Conservation (phyloP, 75 land plant genomes). For the Pinus taeda region DNA sequence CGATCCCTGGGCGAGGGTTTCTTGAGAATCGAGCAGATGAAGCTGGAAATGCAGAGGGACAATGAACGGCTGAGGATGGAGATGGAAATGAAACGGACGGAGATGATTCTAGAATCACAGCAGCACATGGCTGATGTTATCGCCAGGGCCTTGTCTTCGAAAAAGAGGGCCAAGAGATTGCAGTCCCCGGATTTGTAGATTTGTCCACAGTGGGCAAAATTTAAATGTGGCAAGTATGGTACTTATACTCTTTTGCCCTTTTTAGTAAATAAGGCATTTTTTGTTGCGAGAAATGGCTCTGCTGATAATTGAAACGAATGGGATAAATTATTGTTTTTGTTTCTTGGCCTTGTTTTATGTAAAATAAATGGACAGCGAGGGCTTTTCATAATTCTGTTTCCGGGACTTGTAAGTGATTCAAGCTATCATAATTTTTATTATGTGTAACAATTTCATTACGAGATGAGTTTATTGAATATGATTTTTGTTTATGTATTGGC, state of each 20-base stretch:
- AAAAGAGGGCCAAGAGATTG: conserved; percentile 32
- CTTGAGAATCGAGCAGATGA: conserved; percentile 43
- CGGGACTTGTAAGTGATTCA: not conserved
- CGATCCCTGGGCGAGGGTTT: conserved; percentile 45
- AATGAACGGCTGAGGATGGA: conserved; percentile 47
- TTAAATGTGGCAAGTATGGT: not conserved
- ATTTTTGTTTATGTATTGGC: too few relatives aligned
- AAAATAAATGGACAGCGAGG: conserved; percentile 9
- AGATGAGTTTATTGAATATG: too few relatives aligned
- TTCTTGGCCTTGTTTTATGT: conserved; percentile 4
- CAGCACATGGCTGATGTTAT: conserved; percentile 35
- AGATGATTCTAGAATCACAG: conserved; percentile 55
- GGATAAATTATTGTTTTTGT: too few relatives aligned
- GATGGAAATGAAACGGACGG: conserved; percentile 47
- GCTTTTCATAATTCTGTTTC: conserved; percentile 2
- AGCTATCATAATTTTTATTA: too few relatives aligned
- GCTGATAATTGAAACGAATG: too few relatives aligned
- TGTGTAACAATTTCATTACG: too few relatives aligned
- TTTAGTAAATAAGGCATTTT: conserved; percentile 10
- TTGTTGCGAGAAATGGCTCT: not conserved
- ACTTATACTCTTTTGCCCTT: not conserved
- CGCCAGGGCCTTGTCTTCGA: conserved; percentile 12
- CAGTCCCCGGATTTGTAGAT: conserved; percentile 12
- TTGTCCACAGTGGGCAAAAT: too few relatives aligned
- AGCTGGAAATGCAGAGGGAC: conserved; percentile 60